Evolutionary conservation across 2,329 filamentous ascomycete species (phyloP), one percentile per base, ranked within the genome.

Genomic region (Clonostachys sp.): DNA sequence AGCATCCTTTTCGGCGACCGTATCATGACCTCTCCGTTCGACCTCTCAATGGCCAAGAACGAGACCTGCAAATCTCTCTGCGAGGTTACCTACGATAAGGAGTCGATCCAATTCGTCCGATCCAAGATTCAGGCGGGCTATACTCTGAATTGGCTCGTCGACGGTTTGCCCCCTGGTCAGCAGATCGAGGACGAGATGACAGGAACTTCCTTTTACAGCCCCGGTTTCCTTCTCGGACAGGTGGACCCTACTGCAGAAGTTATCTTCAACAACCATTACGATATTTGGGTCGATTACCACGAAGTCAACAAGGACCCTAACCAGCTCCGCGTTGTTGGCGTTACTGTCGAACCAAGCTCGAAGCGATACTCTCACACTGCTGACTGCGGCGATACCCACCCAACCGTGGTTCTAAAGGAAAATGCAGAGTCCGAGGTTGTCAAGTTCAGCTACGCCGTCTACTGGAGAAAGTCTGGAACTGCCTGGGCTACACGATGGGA

Each of bases 401-500:
- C 71, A 1, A 74, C 80, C 0, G 66, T 95, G n/a, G 63, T 81
- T 6, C 74, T 99, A 14, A 83, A 74, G 3, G 76, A 80, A 20
- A 62, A 64, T 16, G 61, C 60, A 34, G 61, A 65, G 13, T 48
- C 90, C 79, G 17, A 70, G 44, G 59, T 78, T 17, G 89, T 96
- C 18, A 81, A 83, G 3, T 99, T 89, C 73, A 96, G 91, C 6
- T 99, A 99, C 72, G 90, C 87, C 55, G 89, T 97, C 13, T 87
- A 86, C 67, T 99, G 94, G 94, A 80, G 78, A 48, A 81, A 84
- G 55, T 96, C 91, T 1, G 62, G 78, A 1, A 97, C 91, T 2
- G 89, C 87, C 2, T 99, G 95, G 86, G 94, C 94, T 30, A 99
- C 94, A 12, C 83, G 94, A 54, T 99, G 94, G 94, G 94, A 99